Conservation (phyloP, 495 filamentous ascomycete species). For the Immersiella caudata region DNA sequence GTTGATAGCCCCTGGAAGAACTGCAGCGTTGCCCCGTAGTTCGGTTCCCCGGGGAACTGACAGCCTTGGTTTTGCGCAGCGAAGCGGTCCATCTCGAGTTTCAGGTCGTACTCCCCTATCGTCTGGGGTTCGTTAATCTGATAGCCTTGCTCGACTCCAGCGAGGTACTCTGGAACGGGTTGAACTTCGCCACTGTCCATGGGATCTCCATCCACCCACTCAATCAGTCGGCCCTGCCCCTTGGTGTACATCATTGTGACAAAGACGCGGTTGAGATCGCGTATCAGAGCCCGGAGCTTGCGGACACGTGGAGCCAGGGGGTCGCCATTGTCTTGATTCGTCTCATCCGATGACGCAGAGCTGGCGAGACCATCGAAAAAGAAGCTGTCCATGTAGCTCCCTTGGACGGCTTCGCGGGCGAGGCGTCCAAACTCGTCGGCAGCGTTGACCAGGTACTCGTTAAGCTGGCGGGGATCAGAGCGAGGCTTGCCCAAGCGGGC, state of each 20-base stretch:
- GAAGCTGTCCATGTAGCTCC: conserved; percentile 37
- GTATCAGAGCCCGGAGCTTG: conserved; percentile 32
- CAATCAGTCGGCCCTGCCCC: conserved; percentile 27
- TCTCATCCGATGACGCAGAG: conserved; percentile 5
- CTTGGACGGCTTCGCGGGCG: conserved; percentile 34
- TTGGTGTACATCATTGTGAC: conserved; percentile 24
- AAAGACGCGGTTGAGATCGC: conserved; percentile 32
- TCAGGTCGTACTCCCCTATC: conserved; percentile 12
- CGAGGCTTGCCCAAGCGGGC: conserved; percentile 33
- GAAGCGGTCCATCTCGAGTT: conserved; percentile 19
- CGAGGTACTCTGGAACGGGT: conserved; percentile 29
- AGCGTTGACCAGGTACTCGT: conserved; percentile 33
- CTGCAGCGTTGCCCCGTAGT: conserved; percentile 25
- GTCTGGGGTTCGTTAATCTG: conserved; percentile 16
- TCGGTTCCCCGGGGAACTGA: conserved; percentile 31
- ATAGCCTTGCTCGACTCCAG: conserved; percentile 27
- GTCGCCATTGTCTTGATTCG: background rate
- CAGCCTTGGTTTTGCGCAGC: conserved; percentile 29
- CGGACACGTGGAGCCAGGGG: background rate
- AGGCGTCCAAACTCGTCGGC: conserved; percentile 34
- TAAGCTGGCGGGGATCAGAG: conserved; percentile 31
- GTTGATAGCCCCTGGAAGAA: conserved; percentile 30
- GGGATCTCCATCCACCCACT: conserved; percentile 19
- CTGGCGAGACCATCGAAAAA: conserved; percentile 20
- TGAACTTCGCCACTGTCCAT: background rate